Conservation (phyloP, 2,329 filamentous ascomycete genomes). For the Ophiostoma sp. region DNA sequence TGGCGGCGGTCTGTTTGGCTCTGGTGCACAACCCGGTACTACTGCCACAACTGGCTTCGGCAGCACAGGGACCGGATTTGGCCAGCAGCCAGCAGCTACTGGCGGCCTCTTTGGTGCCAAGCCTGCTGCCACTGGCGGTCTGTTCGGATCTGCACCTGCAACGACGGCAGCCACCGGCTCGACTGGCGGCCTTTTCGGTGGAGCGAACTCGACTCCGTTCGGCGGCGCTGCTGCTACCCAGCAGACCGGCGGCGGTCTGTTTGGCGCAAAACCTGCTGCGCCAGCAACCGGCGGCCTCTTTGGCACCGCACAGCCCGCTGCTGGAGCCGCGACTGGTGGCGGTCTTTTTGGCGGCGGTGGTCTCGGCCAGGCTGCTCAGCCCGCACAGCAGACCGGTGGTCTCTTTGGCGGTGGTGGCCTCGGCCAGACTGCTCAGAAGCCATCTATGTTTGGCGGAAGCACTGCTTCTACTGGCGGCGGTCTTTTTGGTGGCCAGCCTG, state of each 20-base stretch:
- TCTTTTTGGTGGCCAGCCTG: constrained; percentile 51
- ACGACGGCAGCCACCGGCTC: constrained; percentile 26
- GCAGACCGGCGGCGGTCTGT: background rate
- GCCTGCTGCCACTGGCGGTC: constrained; percentile 31
- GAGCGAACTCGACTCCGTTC: background rate
- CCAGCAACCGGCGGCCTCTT: constrained; percentile 16
- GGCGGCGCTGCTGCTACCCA: background rate
- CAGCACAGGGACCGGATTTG: background rate
- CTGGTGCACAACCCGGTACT: background rate
- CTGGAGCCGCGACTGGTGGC: constrained; percentile 29
- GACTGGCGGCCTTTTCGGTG: constrained; percentile 15
- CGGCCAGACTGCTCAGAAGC: constrained; percentile 48
- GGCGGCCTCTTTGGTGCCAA: constrained; percentile 20
- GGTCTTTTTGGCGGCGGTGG: constrained; percentile 46
- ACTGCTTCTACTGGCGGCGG: constrained; percentile 43
- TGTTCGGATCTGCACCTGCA: constrained; percentile 43
- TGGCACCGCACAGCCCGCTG: constrained; percentile 1
- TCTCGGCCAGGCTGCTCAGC: constrained; percentile 49
- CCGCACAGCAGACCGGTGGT: constrained; percentile 39
- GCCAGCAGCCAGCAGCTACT: background rate
- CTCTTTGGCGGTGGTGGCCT: constrained; percentile 44
- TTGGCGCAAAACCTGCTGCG: constrained; percentile 5
- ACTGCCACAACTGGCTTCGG: constrained; percentile 10
- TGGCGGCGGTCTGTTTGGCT: constrained; percentile 38
- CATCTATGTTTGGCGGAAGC: constrained; percentile 49